Evolutionary conservation across 345 rosid species (phyloP).

Genomic region (Salix arbutifolia): DNA sequence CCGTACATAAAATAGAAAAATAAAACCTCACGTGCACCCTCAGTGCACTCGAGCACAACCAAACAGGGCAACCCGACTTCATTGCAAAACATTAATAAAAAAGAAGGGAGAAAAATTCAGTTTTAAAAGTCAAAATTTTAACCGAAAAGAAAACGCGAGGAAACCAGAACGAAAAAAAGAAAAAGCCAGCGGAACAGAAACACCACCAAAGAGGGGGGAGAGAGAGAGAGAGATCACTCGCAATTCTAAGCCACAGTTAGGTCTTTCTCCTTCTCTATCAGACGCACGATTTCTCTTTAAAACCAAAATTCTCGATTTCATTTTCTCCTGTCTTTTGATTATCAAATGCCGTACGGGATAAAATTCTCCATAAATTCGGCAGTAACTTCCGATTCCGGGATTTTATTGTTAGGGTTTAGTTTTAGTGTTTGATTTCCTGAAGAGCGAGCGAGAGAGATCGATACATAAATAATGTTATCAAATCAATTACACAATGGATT

Average conservation of each 20-base stretch:
- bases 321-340: not conserved
- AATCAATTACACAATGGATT: conserved; percentile 73
- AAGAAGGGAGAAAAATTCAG: not conserved
- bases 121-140: not conserved
- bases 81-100: not conserved
- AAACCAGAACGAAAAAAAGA: not conserved
- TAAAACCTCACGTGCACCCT: not conserved
- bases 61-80: no score
- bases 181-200: not conserved
- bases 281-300: not conserved
- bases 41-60: not conserved
- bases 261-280: not conserved
- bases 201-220: not conserved
- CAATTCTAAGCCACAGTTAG: not conserved
- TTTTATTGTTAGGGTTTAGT: conserved; percentile 9
- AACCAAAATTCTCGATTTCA: not conserved
- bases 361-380: not conserved
- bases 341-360: not conserved
- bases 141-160: not conserved
- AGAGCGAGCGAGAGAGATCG: not conserved
- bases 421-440: conserved; percentile 11
- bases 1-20: no score
- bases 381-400: not conserved
- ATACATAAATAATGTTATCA: conserved; percentile 50
- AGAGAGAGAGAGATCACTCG: not conserved